These are phyloP conservation scores for Suhomyces chickasaworum DNA, from an alignment of 1,139 yeast genomes.

Conservation along the genomic window DNA sequence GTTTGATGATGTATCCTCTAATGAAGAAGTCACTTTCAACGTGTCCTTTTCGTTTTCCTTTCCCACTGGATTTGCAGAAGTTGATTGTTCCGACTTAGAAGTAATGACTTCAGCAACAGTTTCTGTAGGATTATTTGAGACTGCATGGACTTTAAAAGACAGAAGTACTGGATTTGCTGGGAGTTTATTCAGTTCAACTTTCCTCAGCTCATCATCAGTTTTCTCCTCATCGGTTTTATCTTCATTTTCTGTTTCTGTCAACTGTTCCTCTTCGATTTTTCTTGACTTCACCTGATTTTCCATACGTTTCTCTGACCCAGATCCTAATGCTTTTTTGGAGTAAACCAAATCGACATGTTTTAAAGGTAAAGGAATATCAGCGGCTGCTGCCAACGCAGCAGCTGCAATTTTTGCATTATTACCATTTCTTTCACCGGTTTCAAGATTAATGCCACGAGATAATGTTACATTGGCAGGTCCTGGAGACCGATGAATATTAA, in stretches of 20 bases:
- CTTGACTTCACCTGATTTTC: background rate
- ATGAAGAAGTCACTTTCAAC: background rate
- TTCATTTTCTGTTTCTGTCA: constrained; percentile 23
- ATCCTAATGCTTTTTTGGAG: background rate
- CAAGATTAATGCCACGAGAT: constrained; percentile 44
- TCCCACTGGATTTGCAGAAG: background rate
- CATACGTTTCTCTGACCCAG: background rate
- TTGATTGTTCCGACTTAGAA: background rate
- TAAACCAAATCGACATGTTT: constrained; percentile 14
- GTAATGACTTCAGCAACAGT: background rate
- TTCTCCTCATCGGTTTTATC: constrained; percentile 22
- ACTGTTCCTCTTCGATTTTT: constrained; percentile 16
- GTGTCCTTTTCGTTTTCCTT: too few relatives aligned
- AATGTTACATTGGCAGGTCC: constrained; percentile 53
- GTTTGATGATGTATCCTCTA: background rate
- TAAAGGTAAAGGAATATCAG: constrained; percentile 63
- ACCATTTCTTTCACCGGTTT: constrained; percentile 38
- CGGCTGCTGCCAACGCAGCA: constrained; percentile 73
- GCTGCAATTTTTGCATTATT: constrained; percentile 66
- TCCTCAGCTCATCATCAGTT: constrained; percentile 2
- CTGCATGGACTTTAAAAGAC: background rate
- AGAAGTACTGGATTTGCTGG: background rate
- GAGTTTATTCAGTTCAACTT: background rate
- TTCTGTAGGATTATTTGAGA: background rate
- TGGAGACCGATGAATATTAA: constrained; percentile 31